phyloP scores from a whole-genome alignment of 2,329 filamentous ascomycete species.

The Penicillium sp. region DNA sequence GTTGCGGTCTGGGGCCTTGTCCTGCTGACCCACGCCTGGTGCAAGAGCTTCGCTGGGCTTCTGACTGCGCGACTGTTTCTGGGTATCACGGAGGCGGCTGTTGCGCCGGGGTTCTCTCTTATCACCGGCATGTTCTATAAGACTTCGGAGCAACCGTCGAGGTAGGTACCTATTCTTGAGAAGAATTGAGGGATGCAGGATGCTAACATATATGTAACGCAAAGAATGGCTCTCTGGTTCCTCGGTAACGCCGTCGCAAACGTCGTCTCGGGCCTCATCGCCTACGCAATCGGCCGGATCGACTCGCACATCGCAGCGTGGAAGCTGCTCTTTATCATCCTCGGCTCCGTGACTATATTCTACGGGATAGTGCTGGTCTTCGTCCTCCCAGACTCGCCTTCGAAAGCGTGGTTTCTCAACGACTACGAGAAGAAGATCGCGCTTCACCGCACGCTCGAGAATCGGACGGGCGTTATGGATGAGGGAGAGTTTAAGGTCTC shows the following conservation, averaged over 20 bases:
- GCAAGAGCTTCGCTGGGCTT: constrained; percentile 5
- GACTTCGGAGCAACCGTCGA: constrained; percentile 4
- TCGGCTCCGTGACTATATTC: neutral
- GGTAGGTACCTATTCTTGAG: neutral
- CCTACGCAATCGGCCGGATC: constrained; percentile 6
- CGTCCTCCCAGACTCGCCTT: constrained; percentile 10
- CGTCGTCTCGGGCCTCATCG: neutral
- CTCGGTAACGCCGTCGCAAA: constrained; percentile 3
- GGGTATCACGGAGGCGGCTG: constrained; percentile 1
- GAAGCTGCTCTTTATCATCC: constrained; percentile 16
- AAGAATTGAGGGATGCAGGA: too few relatives aligned
- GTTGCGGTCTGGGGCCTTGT: constrained; percentile 4
- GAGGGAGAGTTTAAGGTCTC: neutral
- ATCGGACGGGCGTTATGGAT: constrained; percentile 1
- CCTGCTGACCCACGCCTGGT: constrained; percentile 4
- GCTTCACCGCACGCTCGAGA: constrained; percentile 1
- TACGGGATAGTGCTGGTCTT: constrained; percentile 3
- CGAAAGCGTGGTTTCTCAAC: constrained; percentile 6
- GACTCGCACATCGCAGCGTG: constrained; percentile 24
- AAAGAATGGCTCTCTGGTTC: constrained; percentile 11
- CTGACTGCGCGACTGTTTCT: constrained; percentile 5
- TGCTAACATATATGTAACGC: too few relatives aligned
- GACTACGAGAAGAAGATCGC: constrained; percentile 3
- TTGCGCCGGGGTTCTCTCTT: constrained; percentile 15
- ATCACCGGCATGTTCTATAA: constrained; percentile 14